phyloP scores from a whole-genome alignment of 163 green algal genomes.

The Prototheca wickerhamii region DNA sequence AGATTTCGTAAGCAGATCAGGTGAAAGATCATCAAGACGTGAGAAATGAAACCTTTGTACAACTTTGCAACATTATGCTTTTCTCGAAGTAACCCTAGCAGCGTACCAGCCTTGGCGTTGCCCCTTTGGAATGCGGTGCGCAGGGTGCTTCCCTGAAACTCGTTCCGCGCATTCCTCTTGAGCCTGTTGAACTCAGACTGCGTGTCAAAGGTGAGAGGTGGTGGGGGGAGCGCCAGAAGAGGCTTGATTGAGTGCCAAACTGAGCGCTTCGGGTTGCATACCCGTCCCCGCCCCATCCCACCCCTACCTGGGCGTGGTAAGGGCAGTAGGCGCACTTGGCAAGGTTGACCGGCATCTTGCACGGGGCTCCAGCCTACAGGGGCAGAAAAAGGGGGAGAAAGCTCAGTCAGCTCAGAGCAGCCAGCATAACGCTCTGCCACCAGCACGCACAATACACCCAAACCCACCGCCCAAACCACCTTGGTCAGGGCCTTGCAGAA shows the following conservation, averaged over 20 bases:
- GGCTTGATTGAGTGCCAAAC: too few species aligned
- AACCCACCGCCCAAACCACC: constrained; percentile 14
- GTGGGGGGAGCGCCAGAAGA: too few species aligned
- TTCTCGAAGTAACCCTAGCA: not conserved
- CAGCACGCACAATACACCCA: not conserved
- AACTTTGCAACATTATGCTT: not conserved
- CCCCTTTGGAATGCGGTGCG: constrained; percentile 21
- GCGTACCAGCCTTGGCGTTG: constrained; percentile 6
- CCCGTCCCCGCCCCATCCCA: not conserved
- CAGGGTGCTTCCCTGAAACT: constrained; percentile 26
- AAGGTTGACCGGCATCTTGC: constrained; percentile 46
- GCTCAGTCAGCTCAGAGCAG: not conserved
- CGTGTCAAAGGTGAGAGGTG: too few species aligned
- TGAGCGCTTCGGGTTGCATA: too few species aligned
- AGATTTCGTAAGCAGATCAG: not conserved
- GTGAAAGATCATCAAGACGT: too few species aligned
- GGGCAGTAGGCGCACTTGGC: constrained; percentile 48
- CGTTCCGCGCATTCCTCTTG: constrained; percentile 12
- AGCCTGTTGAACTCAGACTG: constrained; percentile 24
- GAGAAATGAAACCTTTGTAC: too few species aligned
- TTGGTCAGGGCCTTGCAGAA: constrained; percentile 41
- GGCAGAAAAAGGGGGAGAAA: not conserved
- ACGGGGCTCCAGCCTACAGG: constrained; percentile 41
- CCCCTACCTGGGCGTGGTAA: constrained; percentile 41
- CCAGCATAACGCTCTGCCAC: not conserved